Percentiles rank a stretch among this genome's conserved stretches.
Evolutionary conservation across 768 basidiomycete genomes (phyloP).

Genomic region (Rhizopogon salebrosus): DNA sequence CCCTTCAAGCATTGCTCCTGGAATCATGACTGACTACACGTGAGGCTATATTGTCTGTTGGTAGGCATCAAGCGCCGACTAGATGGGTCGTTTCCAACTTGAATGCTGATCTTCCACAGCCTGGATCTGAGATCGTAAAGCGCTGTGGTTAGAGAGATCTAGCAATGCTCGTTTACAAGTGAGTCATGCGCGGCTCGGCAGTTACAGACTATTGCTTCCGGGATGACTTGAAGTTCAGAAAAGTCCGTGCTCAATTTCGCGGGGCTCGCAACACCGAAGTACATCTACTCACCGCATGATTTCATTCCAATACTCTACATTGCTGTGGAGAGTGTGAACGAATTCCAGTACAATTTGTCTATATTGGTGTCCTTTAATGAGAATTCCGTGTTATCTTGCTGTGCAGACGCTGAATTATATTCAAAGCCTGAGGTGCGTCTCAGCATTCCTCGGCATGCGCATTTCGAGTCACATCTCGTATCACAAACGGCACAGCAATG

Average conservation of each 20-base stretch:
- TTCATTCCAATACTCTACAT: neutral
- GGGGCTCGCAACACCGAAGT: neutral
- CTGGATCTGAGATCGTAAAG: neutral
- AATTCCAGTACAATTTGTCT: neutral
- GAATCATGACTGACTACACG: neutral
- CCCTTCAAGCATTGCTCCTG: neutral
- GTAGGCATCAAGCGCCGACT: neutral
- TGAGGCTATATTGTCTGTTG: constrained; percentile 2
- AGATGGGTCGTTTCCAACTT: constrained; percentile 3
- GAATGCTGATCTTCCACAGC: constrained; percentile 7
- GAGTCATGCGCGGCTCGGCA: neutral
- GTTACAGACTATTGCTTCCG: neutral
- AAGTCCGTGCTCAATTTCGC: neutral
- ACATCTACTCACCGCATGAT: neutral
- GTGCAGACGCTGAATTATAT: neutral
- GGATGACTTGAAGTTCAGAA: neutral
- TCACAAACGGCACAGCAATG: neutral
- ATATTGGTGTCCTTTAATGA: neutral
- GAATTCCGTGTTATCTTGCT: neutral
- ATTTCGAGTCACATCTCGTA: neutral
- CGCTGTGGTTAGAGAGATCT: neutral
- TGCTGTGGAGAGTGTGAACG: neutral
- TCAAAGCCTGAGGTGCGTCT: neutral
- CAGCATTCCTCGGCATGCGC: neutral
- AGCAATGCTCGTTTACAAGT: neutral